Conservation (phyloP, 805 yeast genomes). For the Monosporozyma yasuniensis region DNA sequence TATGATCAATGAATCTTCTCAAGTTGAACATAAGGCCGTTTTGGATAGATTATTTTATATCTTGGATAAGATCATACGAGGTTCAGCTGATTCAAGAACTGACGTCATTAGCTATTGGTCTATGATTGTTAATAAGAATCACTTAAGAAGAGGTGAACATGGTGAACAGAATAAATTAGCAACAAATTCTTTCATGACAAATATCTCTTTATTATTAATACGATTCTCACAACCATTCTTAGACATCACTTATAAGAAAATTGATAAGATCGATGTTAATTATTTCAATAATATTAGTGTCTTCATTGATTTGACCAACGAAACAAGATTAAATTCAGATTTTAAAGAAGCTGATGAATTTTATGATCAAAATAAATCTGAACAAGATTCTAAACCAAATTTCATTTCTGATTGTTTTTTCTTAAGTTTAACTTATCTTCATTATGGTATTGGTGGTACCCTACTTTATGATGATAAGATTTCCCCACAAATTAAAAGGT, state of each 20-base stretch:
- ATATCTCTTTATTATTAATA: slow-evolving; percentile 57
- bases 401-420: slow-evolving; percentile 90
- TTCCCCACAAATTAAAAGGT: slow-evolving; percentile 40
- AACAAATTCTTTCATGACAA: slow-evolving; percentile 74
- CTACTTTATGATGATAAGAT: slow-evolving; percentile 48
- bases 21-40: slow-evolving; percentile 51
- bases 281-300: slow-evolving; percentile 48
- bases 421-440: slow-evolving; percentile 65
- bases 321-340: slow-evolving; percentile 75
- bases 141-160: slow-evolving; percentile 79
- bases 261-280: slow-evolving; percentile 67
- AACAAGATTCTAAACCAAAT: slow-evolving; percentile 39
- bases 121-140: slow-evolving; percentile 68
- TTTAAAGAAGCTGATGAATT: slow-evolving; percentile 57
- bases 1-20: slow-evolving; percentile 49
- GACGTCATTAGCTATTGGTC: slow-evolving; percentile 63
- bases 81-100: slow-evolving; percentile 54
- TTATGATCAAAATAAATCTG: slow-evolving; percentile 34
- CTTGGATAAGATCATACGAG: slow-evolving; percentile 66
- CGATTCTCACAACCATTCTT: slow-evolving; percentile 78
- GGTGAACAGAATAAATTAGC: slow-evolving; percentile 59
- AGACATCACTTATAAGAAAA: slow-evolving; percentile 52
- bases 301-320: slow-evolving; percentile 62
- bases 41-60: slow-evolving; percentile 60
- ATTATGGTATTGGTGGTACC: slow-evolving; percentile 85